Evolutionary conservation across 495 filamentous ascomycete species (phyloP), one percentile per base, ranked within the genome.

Genomic region (Wilcoxina mikolae): DNA sequence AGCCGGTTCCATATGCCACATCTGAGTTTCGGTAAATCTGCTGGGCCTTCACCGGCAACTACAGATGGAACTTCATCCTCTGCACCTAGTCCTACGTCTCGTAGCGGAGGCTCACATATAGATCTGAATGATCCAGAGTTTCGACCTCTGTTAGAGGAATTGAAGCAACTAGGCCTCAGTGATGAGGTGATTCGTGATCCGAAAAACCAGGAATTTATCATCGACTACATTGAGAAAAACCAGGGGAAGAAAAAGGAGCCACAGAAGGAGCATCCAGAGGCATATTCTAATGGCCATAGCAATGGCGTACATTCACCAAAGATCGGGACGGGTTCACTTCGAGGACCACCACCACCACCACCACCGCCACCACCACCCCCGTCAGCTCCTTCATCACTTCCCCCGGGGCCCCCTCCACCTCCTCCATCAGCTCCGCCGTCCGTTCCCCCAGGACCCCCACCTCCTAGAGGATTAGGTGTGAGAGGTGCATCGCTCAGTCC

Each of bases 201-300:
- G 51, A 28, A 93, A 53, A 89, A 95, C 62, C 83, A 87, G 38
- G 90, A 94, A 51, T 96, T 95, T 60, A 98, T 96, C 68, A 86
- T 90, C 68, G 74, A 80, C 17, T 98, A 91, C 62, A 82, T 95
- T 59, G 82, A 82, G 58, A 76, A 91, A 67, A 73, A 74, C n/a
- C n/a, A n/a, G n/a, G n/a, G n/a, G 60, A 69, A 70, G 58, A 69
- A 44, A 66, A 69, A 59, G 53, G 56, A 46, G 84, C 39, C 10
- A 20, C 7, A 93, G 54, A 87, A 95, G 64, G 81, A 87, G 45
- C 87, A 93, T 48, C 94, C 93, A 59, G 91, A 94, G 66, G 86
- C 88, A 66, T 74, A 81, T 15, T 94, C 87, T 62, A 83, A 95
- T 58, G 82, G 82, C 60, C 77, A 91, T 64, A 71, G 70, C 56